Evolutionary conservation across 108 stramenopile genomes (phyloP).

Genomic region (Cyclotella cryptica): DNA sequence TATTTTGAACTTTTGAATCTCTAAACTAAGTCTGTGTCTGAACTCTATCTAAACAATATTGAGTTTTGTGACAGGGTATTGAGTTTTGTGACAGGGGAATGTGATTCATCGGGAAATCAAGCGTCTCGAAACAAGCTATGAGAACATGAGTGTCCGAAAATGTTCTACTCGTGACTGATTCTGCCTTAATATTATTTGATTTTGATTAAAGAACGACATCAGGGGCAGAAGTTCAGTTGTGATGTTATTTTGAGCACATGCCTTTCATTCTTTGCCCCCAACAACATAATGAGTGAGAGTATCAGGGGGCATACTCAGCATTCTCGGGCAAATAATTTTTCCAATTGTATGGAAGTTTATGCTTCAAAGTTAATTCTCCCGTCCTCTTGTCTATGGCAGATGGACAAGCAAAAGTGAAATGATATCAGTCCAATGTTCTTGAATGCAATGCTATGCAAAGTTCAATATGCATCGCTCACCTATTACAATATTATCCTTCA

Average conservation of each 20-base stretch:
- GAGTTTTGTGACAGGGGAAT: too few relatives aligned
- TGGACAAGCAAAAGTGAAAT: neutral
- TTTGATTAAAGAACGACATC: too few relatives aligned
- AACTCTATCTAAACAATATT: too few relatives aligned
- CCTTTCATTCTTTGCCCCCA: neutral
- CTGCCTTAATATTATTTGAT: slow-evolving; percentile 70
- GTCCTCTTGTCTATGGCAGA: slow-evolving; percentile 65
- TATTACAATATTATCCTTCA: slow-evolving; percentile 68
- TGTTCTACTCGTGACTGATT: neutral
- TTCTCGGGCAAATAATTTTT: slow-evolving; percentile 81
- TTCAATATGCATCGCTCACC: neutral
- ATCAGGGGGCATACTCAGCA: slow-evolving; percentile 76
- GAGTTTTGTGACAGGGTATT: too few relatives aligned
- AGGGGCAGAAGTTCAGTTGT: too few relatives aligned
- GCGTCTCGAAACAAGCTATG: too few relatives aligned
- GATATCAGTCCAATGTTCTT: slow-evolving; percentile 59
- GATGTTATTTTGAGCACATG: slow-evolving; percentile 65
- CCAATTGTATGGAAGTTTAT: slow-evolving; percentile 91
- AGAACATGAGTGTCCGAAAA: too few relatives aligned
- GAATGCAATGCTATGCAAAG: slow-evolving; percentile 4
- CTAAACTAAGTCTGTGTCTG: too few relatives aligned
- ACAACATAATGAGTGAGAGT: slow-evolving; percentile 59
- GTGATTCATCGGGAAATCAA: too few relatives aligned
- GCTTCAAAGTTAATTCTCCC: slow-evolving; percentile 81
- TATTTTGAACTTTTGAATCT: neutral